Percentiles rank a stretch among this genome's conserved stretches.
phyloP scores from a whole-genome alignment of 768 basidiomycete species.

The Phallus indusiatus region DNA sequence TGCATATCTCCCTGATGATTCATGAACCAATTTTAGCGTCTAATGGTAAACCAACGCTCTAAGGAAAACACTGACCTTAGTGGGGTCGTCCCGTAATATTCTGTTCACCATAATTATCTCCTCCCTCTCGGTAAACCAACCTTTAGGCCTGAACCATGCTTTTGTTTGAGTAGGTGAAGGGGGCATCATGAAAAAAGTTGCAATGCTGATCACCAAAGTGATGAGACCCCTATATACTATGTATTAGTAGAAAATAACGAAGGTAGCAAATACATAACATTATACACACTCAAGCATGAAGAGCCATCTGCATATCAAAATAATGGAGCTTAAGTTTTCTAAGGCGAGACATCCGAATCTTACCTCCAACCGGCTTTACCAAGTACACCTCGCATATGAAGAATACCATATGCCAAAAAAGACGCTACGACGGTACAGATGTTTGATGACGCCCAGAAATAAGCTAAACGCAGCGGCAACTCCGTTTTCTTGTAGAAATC shows the following conservation, averaged over 20 bases:
- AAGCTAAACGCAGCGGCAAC: constrained; percentile 44
- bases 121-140: constrained; percentile 56
- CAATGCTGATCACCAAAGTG: constrained; percentile 43
- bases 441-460: constrained; percentile 46
- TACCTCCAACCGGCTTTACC: constrained; percentile 46
- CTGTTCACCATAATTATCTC: constrained; percentile 52
- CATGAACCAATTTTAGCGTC: background rate
- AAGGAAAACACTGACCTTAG: constrained; percentile 30
- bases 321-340: background rate
- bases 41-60: background rate
- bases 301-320: constrained; percentile 33
- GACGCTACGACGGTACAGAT: constrained; percentile 37
- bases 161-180: constrained; percentile 51
- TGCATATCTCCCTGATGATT: constrained; percentile 54
- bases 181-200: constrained; percentile 51
- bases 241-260: background rate
- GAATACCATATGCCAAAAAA: constrained; percentile 53
- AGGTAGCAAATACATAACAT: background rate
- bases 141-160: constrained; percentile 46
- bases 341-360: constrained; percentile 14
- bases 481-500: constrained; percentile 55
- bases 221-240: constrained; percentile 28
- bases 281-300: constrained; percentile 41
- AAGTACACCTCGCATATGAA: constrained; percentile 46
- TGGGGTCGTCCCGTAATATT: constrained; percentile 55